Conservation (phyloP, 2,329 filamentous ascomycete genomes). For the Talaromyces verruculosus region DNA sequence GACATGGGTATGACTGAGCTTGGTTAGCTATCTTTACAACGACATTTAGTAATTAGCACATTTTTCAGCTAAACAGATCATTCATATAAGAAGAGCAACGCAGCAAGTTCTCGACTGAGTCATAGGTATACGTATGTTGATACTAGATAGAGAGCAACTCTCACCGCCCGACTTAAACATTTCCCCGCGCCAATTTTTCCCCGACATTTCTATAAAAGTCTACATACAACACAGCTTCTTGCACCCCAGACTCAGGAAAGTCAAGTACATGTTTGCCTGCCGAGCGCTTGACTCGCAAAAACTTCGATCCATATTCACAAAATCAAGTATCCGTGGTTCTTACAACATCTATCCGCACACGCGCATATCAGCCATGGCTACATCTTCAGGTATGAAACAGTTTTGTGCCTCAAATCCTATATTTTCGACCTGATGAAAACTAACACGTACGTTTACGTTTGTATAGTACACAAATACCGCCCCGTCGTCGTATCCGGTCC, state of each 20-base stretch:
- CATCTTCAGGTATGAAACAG: conserved; percentile 7
- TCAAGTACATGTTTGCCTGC: not conserved
- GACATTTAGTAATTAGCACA: conserved; percentile 1
- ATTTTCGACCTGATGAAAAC: not conserved
- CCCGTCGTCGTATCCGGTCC: conserved; percentile 46
- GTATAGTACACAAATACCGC: conserved; percentile 26
- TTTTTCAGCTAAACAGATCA: no score
- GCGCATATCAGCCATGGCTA: conserved; percentile 12
- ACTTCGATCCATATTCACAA: not conserved
- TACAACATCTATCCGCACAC: not conserved
- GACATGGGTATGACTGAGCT: conserved; percentile 1
- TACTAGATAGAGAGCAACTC: not conserved
- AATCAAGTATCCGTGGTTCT: not conserved
- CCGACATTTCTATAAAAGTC: not conserved
- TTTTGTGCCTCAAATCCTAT: not conserved
- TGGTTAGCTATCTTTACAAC: conserved; percentile 6
- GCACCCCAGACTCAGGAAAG: not conserved
- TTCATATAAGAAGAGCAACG: not conserved
- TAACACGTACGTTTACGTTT: not conserved
- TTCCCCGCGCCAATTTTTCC: conserved; percentile 4
- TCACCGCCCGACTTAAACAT: conserved; percentile 4
- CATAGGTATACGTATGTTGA: not conserved
- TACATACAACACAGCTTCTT: not conserved
- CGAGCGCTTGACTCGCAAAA: conserved; percentile 2
- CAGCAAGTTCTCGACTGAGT: not conserved